Evolutionary conservation across 2,329 filamentous ascomycete species (phyloP).

Genomic region (Gaeumannomyces tritici): DNA sequence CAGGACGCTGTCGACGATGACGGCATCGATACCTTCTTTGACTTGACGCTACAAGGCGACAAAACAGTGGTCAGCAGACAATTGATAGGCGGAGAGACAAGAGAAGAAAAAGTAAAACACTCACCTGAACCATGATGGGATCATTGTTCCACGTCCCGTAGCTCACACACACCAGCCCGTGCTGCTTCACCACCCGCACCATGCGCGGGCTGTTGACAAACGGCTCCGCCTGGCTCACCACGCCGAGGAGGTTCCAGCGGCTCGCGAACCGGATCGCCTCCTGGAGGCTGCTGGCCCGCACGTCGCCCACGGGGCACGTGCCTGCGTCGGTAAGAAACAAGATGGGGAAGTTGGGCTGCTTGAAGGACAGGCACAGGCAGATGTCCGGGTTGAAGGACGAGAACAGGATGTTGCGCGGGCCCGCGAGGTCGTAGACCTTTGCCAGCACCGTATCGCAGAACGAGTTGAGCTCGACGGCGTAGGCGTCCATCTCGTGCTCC

Average conservation of each 20-base stretch:
- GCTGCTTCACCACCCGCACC: conserved; percentile 89
- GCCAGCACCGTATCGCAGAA: conserved; percentile 90
- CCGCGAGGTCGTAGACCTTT: conserved; percentile 80
- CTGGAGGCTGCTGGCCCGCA: conserved; percentile 82
- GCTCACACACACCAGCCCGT: conserved; percentile 85
- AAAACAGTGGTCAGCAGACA: not conserved
- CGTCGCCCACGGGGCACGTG: conserved; percentile 70
- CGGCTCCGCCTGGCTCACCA: conserved; percentile 82
- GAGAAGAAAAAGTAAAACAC: conserved; percentile 16
- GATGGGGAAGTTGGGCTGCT: conserved; percentile 93
- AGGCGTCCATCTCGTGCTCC: conserved; percentile 93
- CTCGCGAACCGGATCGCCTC: conserved; percentile 92
- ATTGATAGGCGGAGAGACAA: too few species aligned
- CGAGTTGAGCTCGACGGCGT: conserved; percentile 89
- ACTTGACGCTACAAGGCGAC: conserved; percentile 59
- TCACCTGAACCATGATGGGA: conserved; percentile 71
- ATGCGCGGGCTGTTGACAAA: conserved; percentile 82
- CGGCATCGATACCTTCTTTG: conserved; percentile 90
- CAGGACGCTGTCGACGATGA: conserved; percentile 92
- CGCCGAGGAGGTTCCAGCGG: conserved; percentile 87
- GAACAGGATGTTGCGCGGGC: conserved; percentile 87
- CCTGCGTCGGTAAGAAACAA: conserved; percentile 91
- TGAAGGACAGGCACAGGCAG: conserved; percentile 87
- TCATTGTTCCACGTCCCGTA: conserved; percentile 93
- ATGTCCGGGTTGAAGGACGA: conserved; percentile 97